Conservation (phyloP, 805 yeast genomes). For the Candida orba region DNA sequence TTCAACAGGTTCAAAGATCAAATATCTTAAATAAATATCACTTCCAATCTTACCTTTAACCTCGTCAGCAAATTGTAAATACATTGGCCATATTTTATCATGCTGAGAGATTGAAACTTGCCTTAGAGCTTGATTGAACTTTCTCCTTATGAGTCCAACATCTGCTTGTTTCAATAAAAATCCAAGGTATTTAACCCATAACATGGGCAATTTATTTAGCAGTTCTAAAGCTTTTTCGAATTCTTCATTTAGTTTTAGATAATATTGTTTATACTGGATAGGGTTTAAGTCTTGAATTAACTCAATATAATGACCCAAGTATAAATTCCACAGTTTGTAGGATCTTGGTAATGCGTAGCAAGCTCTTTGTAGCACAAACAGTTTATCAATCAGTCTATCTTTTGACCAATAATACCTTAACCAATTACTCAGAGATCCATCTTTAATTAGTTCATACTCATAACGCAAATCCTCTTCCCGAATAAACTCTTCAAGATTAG, state of each 20-base stretch:
- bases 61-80: conserved; percentile 38
- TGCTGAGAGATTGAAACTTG: conserved; percentile 47
- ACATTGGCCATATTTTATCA: conserved; percentile 47
- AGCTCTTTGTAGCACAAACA: conserved; percentile 49
- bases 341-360: conserved; percentile 36
- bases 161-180: conserved; percentile 32
- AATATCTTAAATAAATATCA: conserved; percentile 26
- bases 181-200: conserved; percentile 46
- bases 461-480: conserved; percentile 31
- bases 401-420: conserved; percentile 30
- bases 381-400: conserved; percentile 21
- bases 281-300: conserved; percentile 25
- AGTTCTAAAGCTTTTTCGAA: conserved; percentile 41
- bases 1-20: conserved; percentile 23
- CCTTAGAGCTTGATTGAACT: conserved; percentile 44
- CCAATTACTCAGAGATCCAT: conserved; percentile 34
- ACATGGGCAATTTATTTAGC: conserved; percentile 36
- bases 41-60: conserved; percentile 32
- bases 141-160: conserved; percentile 32
- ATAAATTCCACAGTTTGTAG: conserved; percentile 48
- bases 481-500: conserved; percentile 2
- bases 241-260: conserved; percentile 30
- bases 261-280: conserved; percentile 26
- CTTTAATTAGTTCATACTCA: conserved; percentile 36
- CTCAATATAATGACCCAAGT: conserved; percentile 35